Base-by-base conservation (phyloP, 352 stramenopile species). In the Pythium diclinum region DNA sequence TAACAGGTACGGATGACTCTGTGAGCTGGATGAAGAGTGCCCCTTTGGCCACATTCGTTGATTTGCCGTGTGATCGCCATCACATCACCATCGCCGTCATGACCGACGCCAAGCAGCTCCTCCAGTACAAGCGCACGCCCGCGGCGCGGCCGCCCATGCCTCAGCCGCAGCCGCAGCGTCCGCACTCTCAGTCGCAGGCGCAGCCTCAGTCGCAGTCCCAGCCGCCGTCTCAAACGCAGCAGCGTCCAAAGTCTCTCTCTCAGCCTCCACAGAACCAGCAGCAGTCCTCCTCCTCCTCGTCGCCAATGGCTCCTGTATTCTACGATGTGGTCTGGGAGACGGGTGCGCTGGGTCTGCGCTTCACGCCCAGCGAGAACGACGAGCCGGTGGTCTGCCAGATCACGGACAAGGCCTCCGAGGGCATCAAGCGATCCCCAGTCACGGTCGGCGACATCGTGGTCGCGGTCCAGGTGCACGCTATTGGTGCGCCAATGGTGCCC, bases 351-450 rank as follows among this genome's bases (percentile, higher is more conserved):
- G 78, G 79, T 19, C 56, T 92, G 66, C 78, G 79, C 71, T 92
- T 92, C 74, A 92, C 83, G 59, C 83, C 81, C 55, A 86, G 88
- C 55, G 78, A 87, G 44, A 74, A 71, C 46, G 79, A 88, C 61
- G 59, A 76, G 34, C 77, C 83, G 3, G 80, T 92, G n/a, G 71
- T 92, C n/a, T 91, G 81, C 56, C 77, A 89, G 73, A 72, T 91
- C 59, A 80, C 79, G 9, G 56, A 63, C 30, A 79, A 61, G 58
- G 72, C 76, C 9, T 84, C 70, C 33, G 65, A 81, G n/a, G 61
- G 72, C 13, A 72, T 92, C 49, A 63, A 83, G 34, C 72, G 74
- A 53, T 87, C 79, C 8, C 72, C 67, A 9, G 64, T 83, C 16
- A 76, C 75, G 0, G 79, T 92, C 8, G 81, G 83, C 8, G 83